Evolutionary conservation across 2,329 filamentous ascomycete species (phyloP).

Genomic region (Sporothrix phasma): DNA sequence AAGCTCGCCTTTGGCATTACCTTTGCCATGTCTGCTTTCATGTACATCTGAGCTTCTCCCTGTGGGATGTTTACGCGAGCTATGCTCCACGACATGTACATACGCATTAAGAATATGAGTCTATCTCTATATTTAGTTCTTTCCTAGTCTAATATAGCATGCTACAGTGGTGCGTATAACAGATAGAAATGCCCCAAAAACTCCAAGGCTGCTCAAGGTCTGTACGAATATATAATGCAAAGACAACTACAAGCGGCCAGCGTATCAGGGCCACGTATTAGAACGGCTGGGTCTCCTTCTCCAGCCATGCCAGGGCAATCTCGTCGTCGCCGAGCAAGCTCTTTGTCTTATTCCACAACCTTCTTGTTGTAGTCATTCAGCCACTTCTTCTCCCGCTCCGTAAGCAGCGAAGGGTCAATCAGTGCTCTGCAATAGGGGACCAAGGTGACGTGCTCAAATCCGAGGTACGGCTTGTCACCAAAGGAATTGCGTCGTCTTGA

Average conservation of each 20-base stretch:
- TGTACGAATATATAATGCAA: background rate
- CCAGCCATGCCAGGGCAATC: slow-evolving; percentile 67
- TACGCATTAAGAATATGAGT: background rate
- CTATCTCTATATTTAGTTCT: background rate
- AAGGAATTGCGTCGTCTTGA: slow-evolving; percentile 80
- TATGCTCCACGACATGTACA: background rate
- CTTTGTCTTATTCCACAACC: slow-evolving; percentile 72
- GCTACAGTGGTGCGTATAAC: background rate
- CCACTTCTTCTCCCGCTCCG: slow-evolving; percentile 67
- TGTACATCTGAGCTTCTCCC: slow-evolving; percentile 33
- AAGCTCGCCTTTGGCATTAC: slow-evolving; percentile 62
- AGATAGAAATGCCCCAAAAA: background rate
- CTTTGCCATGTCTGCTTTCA: slow-evolving; percentile 60
- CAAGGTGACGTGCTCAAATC: slow-evolving; percentile 97
- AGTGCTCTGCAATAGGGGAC: slow-evolving; percentile 86
- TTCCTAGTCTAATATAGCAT: background rate
- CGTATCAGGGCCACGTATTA: slow-evolving; percentile 20
- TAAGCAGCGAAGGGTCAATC: slow-evolving; percentile 66
- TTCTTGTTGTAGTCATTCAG: slow-evolving; percentile 77
- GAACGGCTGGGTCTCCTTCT: slow-evolving; percentile 70
- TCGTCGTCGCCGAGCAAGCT: slow-evolving; percentile 64
- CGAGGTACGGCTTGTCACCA: slow-evolving; percentile 86
- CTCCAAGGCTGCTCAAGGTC: background rate
- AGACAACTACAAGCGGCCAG: background rate
- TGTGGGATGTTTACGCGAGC: background rate